These are phyloP conservation scores for Suhomyces choctaworum DNA, from an alignment of 1,139 yeast species.

Conservation along the genomic window DNA sequence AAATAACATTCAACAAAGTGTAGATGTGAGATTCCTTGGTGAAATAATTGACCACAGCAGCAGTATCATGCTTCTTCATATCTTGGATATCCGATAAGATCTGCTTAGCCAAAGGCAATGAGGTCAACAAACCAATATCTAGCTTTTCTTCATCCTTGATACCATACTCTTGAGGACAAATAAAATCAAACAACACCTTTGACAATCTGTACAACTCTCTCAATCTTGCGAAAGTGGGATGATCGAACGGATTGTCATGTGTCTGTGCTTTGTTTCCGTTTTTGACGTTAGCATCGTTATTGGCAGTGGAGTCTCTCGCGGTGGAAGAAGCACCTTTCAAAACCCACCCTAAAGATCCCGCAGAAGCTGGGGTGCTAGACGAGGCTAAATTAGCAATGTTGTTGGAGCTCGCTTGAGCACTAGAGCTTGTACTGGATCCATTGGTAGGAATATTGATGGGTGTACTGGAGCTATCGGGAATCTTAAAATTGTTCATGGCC, in stretches of 20 bases:
- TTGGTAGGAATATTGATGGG: constrained; percentile 15
- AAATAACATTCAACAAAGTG: constrained; percentile 84
- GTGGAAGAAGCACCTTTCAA: constrained; percentile 50
- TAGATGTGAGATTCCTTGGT: constrained; percentile 97
- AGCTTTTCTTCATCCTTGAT: constrained; percentile 93
- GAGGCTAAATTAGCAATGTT: constrained; percentile 30
- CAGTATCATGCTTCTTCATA: constrained; percentile 74
- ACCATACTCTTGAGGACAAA: constrained; percentile 98
- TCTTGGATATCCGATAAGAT: constrained; percentile 77
- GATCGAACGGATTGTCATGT: constrained; percentile 69
- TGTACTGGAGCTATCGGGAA: constrained; percentile 30
- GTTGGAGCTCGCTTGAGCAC: constrained; percentile 21
- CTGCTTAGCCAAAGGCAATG: constrained; percentile 90
- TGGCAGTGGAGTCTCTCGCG: constrained; percentile 22
- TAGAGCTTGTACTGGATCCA: constrained; percentile 1
- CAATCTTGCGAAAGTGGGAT: constrained; percentile 73
- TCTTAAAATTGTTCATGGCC: constrained; percentile 74
- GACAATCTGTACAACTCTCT: constrained; percentile 88
- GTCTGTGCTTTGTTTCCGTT: constrained; percentile 23
- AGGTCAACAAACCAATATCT: constrained; percentile 92
- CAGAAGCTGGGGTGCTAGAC: constrained; percentile 41
- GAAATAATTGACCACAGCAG: constrained; percentile 86
- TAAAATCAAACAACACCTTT: constrained; percentile 92
- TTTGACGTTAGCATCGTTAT: constrained; percentile 27
- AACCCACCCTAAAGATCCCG: constrained; percentile 78